Evolutionary conservation across 306 rosid species (phyloP).

Genomic region (Vachellia pachyceras): DNA sequence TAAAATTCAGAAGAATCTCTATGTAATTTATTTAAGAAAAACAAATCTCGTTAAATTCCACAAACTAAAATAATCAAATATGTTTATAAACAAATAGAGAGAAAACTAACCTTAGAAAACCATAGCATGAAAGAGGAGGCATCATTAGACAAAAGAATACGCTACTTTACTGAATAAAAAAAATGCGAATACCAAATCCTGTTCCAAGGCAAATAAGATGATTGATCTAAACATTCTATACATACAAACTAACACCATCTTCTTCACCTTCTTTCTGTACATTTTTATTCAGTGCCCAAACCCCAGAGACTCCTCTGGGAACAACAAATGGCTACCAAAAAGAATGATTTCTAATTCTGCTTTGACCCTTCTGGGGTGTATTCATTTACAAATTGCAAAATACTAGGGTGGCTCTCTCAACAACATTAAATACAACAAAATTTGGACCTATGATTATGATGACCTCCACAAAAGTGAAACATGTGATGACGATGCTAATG

Average conservation of each 20-base stretch:
- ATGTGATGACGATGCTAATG: not conserved
- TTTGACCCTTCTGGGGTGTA: slow-evolving; percentile 14
- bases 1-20: too few species aligned
- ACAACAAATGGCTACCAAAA: not conserved
- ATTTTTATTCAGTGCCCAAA: not conserved
- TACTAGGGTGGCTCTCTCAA: not conserved
- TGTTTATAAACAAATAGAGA: not conserved
- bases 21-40: too few species aligned
- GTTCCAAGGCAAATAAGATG: not conserved
- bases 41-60: too few species aligned
- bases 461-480: not conserved
- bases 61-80: too few species aligned
- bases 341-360: slow-evolving; percentile 10
- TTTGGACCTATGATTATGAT: slow-evolving; percentile 1
- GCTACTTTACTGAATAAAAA: not conserved
- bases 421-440: slow-evolving; percentile 4
- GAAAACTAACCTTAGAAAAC: too few species aligned
- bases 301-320: slow-evolving; percentile 10
- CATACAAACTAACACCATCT: slow-evolving; percentile 12
- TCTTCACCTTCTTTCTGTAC: slow-evolving; percentile 6
- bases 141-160: not conserved
- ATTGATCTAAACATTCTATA: not conserved
- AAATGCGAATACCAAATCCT: not conserved
- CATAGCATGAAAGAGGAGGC: not conserved
- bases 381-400: slow-evolving; percentile 24